Conservation (phyloP, 805 yeast genomes). For the Candida sonorensis region DNA sequence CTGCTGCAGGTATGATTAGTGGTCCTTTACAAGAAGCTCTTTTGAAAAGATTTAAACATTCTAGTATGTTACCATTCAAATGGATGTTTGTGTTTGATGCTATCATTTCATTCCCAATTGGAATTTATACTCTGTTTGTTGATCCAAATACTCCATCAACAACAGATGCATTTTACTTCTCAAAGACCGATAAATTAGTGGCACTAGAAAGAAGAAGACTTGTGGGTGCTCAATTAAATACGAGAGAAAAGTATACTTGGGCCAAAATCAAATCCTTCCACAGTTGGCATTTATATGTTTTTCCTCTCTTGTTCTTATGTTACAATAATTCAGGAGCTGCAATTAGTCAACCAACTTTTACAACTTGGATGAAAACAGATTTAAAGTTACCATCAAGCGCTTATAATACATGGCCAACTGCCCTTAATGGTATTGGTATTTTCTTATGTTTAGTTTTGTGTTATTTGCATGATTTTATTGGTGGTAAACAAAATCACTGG, state of each 20-base stretch:
- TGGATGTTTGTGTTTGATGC: constrained; percentile 45
- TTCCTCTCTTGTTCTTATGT: constrained; percentile 34
- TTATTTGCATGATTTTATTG: constrained; percentile 30
- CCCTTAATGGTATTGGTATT: constrained; percentile 32
- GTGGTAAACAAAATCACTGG: constrained; percentile 30
- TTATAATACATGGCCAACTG: constrained; percentile 37
- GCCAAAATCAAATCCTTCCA: constrained; percentile 33
- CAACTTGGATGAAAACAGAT: constrained; percentile 36
- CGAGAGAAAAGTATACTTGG: constrained; percentile 35
- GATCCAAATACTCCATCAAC: constrained; percentile 42
- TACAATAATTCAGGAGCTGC: constrained; percentile 32
- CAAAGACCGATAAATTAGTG: constrained; percentile 31
- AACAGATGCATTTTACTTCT: constrained; percentile 34
- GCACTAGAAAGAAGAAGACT: constrained; percentile 38
- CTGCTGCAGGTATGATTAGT: constrained; percentile 29
- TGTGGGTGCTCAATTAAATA: constrained; percentile 36
- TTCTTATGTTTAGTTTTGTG: constrained; percentile 29
- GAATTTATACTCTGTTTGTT: constrained; percentile 34
- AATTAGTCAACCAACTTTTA: constrained; percentile 34
- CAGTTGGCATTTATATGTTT: constrained; percentile 43
- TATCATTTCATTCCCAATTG: constrained; percentile 30
- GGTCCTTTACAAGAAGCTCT: constrained; percentile 34
- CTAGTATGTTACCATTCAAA: constrained; percentile 30
- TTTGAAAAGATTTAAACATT: constrained; percentile 17
- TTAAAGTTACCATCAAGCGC: constrained; percentile 25